phyloP scores from a whole-genome alignment of 2,329 filamentous ascomycete species.

The Hymenoscyphus linearis region DNA sequence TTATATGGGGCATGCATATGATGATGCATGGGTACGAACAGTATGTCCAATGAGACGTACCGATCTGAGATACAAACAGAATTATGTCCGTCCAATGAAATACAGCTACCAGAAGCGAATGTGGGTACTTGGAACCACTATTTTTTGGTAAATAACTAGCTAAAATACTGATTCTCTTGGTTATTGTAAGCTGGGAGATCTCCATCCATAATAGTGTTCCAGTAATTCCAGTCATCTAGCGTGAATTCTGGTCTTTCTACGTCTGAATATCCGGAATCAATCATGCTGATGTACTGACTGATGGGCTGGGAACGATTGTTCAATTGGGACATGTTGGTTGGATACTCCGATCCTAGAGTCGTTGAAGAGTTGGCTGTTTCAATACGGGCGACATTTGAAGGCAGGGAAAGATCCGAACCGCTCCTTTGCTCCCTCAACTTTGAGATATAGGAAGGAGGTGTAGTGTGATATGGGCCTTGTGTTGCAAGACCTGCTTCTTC shows the following conservation, averaged over 20 bases:
- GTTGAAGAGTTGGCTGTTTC: neutral
- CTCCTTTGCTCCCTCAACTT: constrained; percentile 23
- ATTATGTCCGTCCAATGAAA: neutral
- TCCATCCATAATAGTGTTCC: constrained; percentile 29
- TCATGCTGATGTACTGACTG: constrained; percentile 14
- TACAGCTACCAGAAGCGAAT: neutral
- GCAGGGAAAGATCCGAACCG: constrained; percentile 10
- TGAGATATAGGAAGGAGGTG: constrained; percentile 20
- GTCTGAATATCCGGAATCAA: neutral
- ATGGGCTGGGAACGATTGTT: neutral
- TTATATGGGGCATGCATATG: constrained; percentile 14
- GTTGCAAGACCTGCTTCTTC: constrained; percentile 21
- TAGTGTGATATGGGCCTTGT: constrained; percentile 6
- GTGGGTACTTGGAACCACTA: neutral
- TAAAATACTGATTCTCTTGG: neutral
- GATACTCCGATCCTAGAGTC: constrained; percentile 1
- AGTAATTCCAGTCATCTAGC: constrained; percentile 30
- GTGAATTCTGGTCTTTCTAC: constrained; percentile 21
- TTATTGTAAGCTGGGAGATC: constrained; percentile 22
- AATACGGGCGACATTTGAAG: neutral
- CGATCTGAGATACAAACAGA: constrained; percentile 1
- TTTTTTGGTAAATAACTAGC: neutral
- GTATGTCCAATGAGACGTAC: constrained; percentile 5
- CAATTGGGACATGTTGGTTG: neutral
- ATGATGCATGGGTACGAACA: constrained; percentile 1